phyloP scores from a whole-genome alignment of 2,329 filamentous ascomycete species.

The Amphichorda felina region DNA sequence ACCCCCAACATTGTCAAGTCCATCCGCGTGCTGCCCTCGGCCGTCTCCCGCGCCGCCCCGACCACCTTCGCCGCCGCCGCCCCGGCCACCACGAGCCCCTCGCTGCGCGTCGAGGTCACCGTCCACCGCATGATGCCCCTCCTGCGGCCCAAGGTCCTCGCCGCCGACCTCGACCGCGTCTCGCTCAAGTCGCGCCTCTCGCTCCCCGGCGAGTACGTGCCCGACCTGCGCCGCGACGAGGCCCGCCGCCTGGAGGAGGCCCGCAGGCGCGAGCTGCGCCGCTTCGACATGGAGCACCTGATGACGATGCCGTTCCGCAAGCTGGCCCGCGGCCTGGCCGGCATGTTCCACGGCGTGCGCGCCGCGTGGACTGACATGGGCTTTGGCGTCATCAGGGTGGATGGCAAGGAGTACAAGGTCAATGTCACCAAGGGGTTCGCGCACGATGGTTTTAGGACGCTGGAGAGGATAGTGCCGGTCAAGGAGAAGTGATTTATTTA shows the following conservation, averaged over 20 bases:
- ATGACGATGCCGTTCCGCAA: conserved; percentile 47
- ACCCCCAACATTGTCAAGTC: conserved; percentile 44
- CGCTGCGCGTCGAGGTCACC: conserved; percentile 39
- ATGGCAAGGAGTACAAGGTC: conserved; percentile 40
- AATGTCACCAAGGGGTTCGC: conserved; percentile 46
- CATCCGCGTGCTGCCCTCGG: conserved; percentile 40
- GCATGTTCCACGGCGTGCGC: conserved; percentile 31
- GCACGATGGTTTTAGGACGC: conserved; percentile 43
- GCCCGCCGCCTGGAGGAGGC: conserved; percentile 16
- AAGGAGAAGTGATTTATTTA: conserved; percentile 10
- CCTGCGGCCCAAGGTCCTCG: conserved; percentile 28
- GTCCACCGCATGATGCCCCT: conserved; percentile 38
- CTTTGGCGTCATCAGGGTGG: conserved; percentile 36
- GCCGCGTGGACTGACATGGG: conserved; percentile 44
- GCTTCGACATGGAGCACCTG: conserved; percentile 41
- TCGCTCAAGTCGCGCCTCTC: conserved; percentile 24
- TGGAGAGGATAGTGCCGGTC: conserved; percentile 40
- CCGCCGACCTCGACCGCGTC: conserved; percentile 20
- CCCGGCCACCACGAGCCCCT: conserved; percentile 5
- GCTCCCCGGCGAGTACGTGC: conserved; percentile 23
- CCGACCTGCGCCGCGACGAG: conserved; percentile 18
- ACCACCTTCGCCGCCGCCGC: conserved; percentile 6
- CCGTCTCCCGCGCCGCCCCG: conserved; percentile 7
- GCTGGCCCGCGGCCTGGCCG: conserved; percentile 25
- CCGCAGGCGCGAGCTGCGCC: conserved; percentile 23